Percentiles rank a stretch among this genome's conserved stretches.
phyloP scores from a whole-genome alignment of 2,329 filamentous ascomycete genomes.

The Trichoderma polysporum region DNA sequence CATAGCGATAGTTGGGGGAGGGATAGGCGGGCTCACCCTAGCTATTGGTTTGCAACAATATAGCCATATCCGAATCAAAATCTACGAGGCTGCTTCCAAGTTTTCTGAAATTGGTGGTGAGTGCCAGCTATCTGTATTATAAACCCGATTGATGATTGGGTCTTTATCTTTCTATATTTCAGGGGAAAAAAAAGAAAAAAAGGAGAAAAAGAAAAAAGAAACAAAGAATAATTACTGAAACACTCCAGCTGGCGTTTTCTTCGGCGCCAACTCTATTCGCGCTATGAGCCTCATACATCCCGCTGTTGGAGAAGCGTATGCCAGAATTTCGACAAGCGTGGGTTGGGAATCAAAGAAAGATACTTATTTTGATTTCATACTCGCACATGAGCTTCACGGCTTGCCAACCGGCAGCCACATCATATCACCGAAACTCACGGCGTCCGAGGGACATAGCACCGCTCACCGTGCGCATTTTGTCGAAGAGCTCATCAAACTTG shows the following conservation, averaged over 20 bases:
- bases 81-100: conserved; percentile 55
- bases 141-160: background rate
- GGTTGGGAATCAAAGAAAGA: conserved; percentile 23
- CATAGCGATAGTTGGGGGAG: conserved; percentile 59
- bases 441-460: conserved; percentile 3
- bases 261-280: conserved; percentile 55
- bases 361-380: conserved; percentile 24
- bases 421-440: conserved; percentile 7
- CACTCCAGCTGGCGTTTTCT: conserved; percentile 47
- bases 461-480: conserved; percentile 24
- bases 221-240: background rate
- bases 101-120: conserved; percentile 55
- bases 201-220: no score
- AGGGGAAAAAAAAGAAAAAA: background rate
- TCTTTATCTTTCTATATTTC: background rate
- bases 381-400: conserved; percentile 22
- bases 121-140: background rate
- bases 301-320: conserved; percentile 42
- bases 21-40: conserved; percentile 56
- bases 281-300: conserved; percentile 55
- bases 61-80: conserved; percentile 36
- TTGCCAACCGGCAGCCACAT: conserved; percentile 19
- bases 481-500: conserved; percentile 19
- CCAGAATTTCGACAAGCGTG: conserved; percentile 31
- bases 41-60: conserved; percentile 47